Evolutionary conservation across 2,329 filamentous ascomycete species (phyloP), one percentile per base, ranked within the genome.

Genomic region (Colletotrichum godetiae): DNA sequence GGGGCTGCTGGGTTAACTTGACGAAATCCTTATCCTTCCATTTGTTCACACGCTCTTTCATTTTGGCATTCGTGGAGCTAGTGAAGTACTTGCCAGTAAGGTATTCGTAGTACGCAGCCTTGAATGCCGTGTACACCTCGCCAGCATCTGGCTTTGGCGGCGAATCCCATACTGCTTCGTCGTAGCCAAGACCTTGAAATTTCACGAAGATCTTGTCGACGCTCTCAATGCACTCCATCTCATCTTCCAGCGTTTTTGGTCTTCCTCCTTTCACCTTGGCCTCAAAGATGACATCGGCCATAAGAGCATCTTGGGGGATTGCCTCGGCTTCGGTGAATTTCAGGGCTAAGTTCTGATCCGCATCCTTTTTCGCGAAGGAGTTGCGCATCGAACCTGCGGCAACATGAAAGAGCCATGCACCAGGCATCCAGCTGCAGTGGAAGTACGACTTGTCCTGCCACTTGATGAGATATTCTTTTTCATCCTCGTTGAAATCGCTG

Each of bases 381-480:
- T 87, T 90, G 19, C 95, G 91, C 91, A 94, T 97, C 0, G 81
- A 71, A 3, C 83, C 78, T 13, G 88, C 84, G 19, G 90, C 89
- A 11, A 93, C 87, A 6, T 95, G 95, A 86, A 90, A 96, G 0
- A 97, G 89, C 97, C 97, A 99, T 19, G 93, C 88, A 13, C 96
- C 97, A 11, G 95, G 91, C 88, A 95, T 93, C 97, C 97, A 99
- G 7, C 87, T 88, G 66, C 94, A 94, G 76, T 94, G 92, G 75
- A 92, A 93, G 78, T 98, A 97, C 0, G 96, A 98, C 68, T 90
- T 88, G 0, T 87, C 86, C 57, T 93, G 91, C 94, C 95, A 98
- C 80, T 97, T 98, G 77, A 99, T 85, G 2, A 99, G 88, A 78
- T 98, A 99, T 77, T 98, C 95, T 76, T 95, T 95, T n/a, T 93